phyloP scores from a whole-genome alignment of 306 rosid genomes.

The Vigna trinervia region DNA sequence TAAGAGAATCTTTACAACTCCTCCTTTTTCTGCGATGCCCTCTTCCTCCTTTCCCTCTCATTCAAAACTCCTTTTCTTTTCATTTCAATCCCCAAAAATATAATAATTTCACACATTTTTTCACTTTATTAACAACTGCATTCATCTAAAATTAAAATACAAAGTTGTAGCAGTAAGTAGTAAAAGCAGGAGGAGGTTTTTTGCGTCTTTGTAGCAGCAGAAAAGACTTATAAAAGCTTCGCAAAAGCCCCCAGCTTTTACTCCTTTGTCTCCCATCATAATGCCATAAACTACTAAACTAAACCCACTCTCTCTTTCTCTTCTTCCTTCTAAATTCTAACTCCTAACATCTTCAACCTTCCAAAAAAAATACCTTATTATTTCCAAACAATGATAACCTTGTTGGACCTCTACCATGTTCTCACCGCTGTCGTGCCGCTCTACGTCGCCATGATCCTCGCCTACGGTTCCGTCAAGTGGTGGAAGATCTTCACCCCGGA shows the following conservation, averaged over 20 bases:
- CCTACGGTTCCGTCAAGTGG: constrained; percentile 90
- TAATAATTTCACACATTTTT: too few relatives aligned
- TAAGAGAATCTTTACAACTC: constrained; percentile 56
- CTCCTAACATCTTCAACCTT: background rate
- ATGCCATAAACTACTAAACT: constrained; percentile 50
- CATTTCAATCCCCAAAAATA: too few relatives aligned
- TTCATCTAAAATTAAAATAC: too few relatives aligned
- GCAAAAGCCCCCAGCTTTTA: constrained; percentile 51
- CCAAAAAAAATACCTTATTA: background rate
- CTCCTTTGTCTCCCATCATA: constrained; percentile 57
- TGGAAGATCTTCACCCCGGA: constrained; percentile 90
- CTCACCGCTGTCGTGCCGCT: constrained; percentile 86
- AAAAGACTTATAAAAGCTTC: constrained; percentile 53
- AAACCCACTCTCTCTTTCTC: background rate
- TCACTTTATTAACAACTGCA: too few relatives aligned
- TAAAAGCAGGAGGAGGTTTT: constrained; percentile 14
- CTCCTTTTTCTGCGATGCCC: constrained; percentile 42
- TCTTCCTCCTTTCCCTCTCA: constrained; percentile 52
- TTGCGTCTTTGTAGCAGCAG: constrained; percentile 39
- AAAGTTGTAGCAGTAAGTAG: background rate
- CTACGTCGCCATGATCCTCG: constrained; percentile 84
- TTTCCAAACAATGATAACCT: constrained; percentile 57
- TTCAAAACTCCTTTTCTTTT: constrained; percentile 24
- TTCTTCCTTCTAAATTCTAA: background rate
- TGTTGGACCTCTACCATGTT: constrained; percentile 76